These are phyloP conservation scores for Solanum etuberosum DNA, from an alignment of 257 asterid genomes.

Conservation along the genomic window DNA sequence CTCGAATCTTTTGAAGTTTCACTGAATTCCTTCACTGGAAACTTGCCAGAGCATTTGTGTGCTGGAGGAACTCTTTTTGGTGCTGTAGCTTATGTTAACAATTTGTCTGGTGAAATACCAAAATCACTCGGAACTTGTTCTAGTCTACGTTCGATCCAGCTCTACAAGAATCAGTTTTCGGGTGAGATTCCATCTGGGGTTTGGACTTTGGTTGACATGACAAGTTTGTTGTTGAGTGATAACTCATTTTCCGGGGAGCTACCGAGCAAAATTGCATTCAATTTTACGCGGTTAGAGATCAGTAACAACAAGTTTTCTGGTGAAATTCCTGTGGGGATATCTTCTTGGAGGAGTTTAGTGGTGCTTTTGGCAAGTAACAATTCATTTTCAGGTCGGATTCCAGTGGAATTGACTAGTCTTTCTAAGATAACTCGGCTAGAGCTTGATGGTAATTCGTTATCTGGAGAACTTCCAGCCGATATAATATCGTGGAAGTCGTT, in stretches of 20 bases:
- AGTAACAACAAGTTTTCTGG: constrained; percentile 58
- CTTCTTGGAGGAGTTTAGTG: constrained; percentile 44
- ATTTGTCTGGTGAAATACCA: constrained; percentile 61
- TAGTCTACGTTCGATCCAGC: constrained; percentile 41
- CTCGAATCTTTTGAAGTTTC: constrained; percentile 63
- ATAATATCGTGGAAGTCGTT: constrained; percentile 68
- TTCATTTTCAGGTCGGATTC: constrained; percentile 45
- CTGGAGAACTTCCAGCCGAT: constrained; percentile 49
- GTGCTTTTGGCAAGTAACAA: constrained; percentile 69
- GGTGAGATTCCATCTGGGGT: constrained; percentile 64
- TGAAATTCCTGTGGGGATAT: constrained; percentile 35
- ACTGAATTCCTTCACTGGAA: constrained; percentile 52
- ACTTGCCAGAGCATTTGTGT: constrained; percentile 59
- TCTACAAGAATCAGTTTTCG: constrained; percentile 39
- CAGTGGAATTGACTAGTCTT: constrained; percentile 51
- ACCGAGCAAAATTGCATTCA: constrained; percentile 44
- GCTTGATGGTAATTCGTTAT: constrained; percentile 63
- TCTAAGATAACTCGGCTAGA: constrained; percentile 25
- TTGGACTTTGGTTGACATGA: constrained; percentile 39
- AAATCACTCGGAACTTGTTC: constrained; percentile 45
- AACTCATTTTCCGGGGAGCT: constrained; percentile 60
- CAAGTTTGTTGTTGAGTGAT: constrained; percentile 44
- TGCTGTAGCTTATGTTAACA: constrained; percentile 48
- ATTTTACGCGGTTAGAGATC: constrained; percentile 58
- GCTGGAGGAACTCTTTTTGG: constrained; percentile 45